Base-by-base conservation (phyloP, 139 green algal genomes). In the Microglena sp. region DNA sequence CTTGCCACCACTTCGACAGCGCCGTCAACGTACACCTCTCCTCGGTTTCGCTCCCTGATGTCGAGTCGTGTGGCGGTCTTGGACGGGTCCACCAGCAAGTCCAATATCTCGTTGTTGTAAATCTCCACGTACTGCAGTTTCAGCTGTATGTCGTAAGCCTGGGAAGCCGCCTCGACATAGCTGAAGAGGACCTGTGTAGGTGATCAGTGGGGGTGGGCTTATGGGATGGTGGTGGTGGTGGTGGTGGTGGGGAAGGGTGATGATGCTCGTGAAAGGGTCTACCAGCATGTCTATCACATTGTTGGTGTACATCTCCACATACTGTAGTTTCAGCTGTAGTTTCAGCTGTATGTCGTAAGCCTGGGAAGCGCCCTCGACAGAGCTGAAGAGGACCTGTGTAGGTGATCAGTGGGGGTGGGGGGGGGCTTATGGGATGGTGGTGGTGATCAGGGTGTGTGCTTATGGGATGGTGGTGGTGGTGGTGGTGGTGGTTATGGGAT, bases 271-370 rank as follows among this genome's bases (percentile, higher is more conserved):
- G n/a, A n/a, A n/a, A n/a, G n/a, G n/a, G n/a, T n/a, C n/a, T n/a
- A n/a, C n/a, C 46, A 69, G 46, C 46, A 69, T 46, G 31, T 69
- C 63, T 7, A 62, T 11, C 8, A 86, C 67, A 1, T 72, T 3
- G 29, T 86, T 75, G 27, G 79, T 72, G 60, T 83, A 81, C 2
- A 86, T 78, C 68, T 86, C 75, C 15, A 83, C 65, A 50, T 74
- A 82, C 22, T 64, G 65, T 26, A 69, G 50, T 55, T 71, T n/a
- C n/a, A n/a, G n/a, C n/a, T n/a, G n/a, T n/a, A n/a, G n/a, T n/a
- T n/a, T 71, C 28, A 71, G 65, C 27, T n/a, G 7, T 28, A 71
- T 57, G 55, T 71, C 65, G 28, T 71, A 71, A 1, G 18, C 22
- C 6, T n/a, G 24, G 4, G 35, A 60, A 2, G 55, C 65, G 5